Evolutionary conservation across 208 protist genomes (phyloP).

Genomic region (Trichomonas vaginalis): DNA sequence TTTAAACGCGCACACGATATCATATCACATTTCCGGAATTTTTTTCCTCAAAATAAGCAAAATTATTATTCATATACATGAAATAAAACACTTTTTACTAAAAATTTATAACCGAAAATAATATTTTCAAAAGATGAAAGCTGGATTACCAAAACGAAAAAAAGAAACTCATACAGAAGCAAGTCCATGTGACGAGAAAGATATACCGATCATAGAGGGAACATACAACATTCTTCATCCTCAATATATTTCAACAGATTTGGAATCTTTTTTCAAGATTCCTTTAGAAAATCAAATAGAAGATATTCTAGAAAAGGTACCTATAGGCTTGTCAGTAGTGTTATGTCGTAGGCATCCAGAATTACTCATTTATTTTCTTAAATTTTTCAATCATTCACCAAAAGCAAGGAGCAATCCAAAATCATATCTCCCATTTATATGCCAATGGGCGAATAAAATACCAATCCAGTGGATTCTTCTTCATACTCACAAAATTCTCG

Average conservation of each 20-base stretch:
- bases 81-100: too few species aligned
- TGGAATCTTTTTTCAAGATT: not conserved
- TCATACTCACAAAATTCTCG: not conserved
- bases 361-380: not conserved
- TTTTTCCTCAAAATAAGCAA: too few species aligned
- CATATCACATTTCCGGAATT: too few species aligned
- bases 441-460: not conserved
- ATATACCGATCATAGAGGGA: not conserved
- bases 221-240: not conserved
- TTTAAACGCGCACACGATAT: too few species aligned
- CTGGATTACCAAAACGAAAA: too few species aligned
- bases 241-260: not conserved
- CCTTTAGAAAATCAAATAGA: not conserved
- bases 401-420: not conserved
- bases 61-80: too few species aligned
- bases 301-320: not conserved
- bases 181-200: too few species aligned
- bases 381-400: not conserved
- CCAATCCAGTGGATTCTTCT: conserved; percentile 1
- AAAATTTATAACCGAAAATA: too few species aligned
- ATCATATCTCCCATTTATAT: not conserved
- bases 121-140: too few species aligned
- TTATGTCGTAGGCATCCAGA: not conserved
- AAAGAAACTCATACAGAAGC: too few species aligned
- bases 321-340: not conserved